Base-by-base conservation (phyloP, 805 yeast species). In the Saturnispora serradocipensis region DNA sequence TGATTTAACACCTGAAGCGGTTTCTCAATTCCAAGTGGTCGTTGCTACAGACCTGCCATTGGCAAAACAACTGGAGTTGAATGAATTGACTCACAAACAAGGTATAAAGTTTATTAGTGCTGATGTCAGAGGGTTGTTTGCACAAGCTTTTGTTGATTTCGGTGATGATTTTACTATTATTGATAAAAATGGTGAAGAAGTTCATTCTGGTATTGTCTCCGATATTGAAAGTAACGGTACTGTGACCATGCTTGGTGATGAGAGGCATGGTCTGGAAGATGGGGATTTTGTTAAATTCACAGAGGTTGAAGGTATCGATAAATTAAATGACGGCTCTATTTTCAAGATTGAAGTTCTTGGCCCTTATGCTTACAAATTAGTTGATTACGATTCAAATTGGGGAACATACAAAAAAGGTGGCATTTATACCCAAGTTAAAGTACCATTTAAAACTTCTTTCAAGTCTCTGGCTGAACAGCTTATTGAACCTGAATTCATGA, bases 161-260 rank as follows among this genome's bases (percentile, higher is more conserved):
- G 99, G 99, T 52, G 76, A 77, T 0, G 72, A 76, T 15, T 93
- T 93, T 69, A 77, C 85, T 2, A 84, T 93, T 20, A 71, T 84
- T 49, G 99, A 93, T 66, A 75, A 81, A 39, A 87, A 86, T 49
- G 99, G 99, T 49, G 98, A 93, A 71, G 98, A 93, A 68, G 95
- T 96, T 16, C 72, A 73, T 46, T 65, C 82, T 4, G 98, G 99
- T 45, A 85, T 88, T 54, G 87, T 93, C 1, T 86, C 96, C 1
- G 96, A 87, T 64, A 85, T 93, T 54, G 97, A 90, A 64, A 66
- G 72, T 10, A 78, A 87, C 64, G 98, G 98, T 53, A 84, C 89
- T 10, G 97, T 93, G n/a, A 85, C 97, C 20, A 88, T 86, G 74
- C 76, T 91, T 60, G 96, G 86, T 64, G 97, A 88, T 57, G 83